These are phyloP conservation scores for Beauveria asiatica DNA, from an alignment of 2,329 filamentous ascomycete species.

Conservation along the genomic window DNA sequence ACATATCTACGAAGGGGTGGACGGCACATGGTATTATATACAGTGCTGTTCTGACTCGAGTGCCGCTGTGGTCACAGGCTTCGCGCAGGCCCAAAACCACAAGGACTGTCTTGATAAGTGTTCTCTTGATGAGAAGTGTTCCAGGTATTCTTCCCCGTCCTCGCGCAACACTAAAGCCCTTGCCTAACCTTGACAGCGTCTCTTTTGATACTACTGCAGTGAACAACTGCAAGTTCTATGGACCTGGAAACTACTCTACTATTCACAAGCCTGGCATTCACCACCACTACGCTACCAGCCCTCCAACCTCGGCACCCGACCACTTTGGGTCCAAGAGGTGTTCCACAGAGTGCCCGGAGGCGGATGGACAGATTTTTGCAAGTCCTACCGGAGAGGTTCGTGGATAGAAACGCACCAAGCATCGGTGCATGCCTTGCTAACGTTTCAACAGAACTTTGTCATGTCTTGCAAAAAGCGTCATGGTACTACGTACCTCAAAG, in stretches of 20 bases:
- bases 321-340: conserved; percentile 12
- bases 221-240: conserved; percentile 15
- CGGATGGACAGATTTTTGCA: conserved; percentile 11
- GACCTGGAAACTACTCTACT: conserved; percentile 11
- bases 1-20: conserved; percentile 13
- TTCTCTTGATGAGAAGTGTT: conserved; percentile 12
- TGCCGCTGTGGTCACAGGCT: conserved; percentile 7
- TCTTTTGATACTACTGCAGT: neutral
- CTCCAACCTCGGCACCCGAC: conserved; percentile 6
- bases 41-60: conserved; percentile 14
- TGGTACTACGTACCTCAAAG: conserved; percentile 12
- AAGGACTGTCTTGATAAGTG: conserved; percentile 13
- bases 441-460: conserved; percentile 9
- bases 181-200: neutral
- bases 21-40: conserved; percentile 15
- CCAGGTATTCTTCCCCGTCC: conserved; percentile 2
- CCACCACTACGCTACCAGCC: conserved; percentile 10
- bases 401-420: neutral
- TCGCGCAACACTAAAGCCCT: neutral
- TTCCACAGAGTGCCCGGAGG: conserved; percentile 13
- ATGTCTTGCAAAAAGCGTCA: conserved; percentile 14
- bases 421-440: neutral
- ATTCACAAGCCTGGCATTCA: neutral
- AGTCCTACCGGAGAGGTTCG: conserved; percentile 11
- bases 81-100: conserved; percentile 5